phyloP scores from a whole-genome alignment of 148 eudicot species.

The Rhododendron vialii region DNA sequence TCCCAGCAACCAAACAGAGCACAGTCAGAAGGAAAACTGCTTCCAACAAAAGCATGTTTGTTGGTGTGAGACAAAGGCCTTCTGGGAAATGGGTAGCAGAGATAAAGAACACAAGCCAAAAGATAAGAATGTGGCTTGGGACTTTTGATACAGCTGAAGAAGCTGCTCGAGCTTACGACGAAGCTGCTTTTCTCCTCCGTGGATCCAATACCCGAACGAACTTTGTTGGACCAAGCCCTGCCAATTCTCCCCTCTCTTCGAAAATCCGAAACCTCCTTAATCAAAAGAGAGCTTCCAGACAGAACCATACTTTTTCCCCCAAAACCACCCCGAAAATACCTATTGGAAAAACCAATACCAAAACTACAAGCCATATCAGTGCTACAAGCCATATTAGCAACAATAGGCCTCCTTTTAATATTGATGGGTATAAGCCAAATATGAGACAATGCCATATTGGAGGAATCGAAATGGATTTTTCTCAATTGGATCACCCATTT shows the following conservation, averaged over 20 bases:
- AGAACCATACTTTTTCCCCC: constrained; percentile 1
- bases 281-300: constrained; percentile 31
- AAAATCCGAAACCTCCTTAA: constrained; percentile 52
- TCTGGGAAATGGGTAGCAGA: constrained; percentile 81
- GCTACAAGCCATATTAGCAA: background rate
- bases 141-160: constrained; percentile 70
- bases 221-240: constrained; percentile 26
- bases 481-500: constrained; percentile 13
- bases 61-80: constrained; percentile 72
- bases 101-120: constrained; percentile 63
- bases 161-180: constrained; percentile 69
- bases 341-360: background rate
- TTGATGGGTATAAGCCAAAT: constrained; percentile 27
- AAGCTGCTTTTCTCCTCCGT: constrained; percentile 64
- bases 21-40: constrained; percentile 11
- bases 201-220: constrained; percentile 67
- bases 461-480: constrained; percentile 11
- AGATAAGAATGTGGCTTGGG: constrained; percentile 67
- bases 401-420: background rate
- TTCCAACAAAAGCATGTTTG: constrained; percentile 40
- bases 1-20: constrained; percentile 13
- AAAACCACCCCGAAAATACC: background rate
- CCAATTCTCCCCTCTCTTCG: constrained; percentile 42
- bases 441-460: constrained; percentile 18
- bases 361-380: background rate